phyloP scores from a whole-genome alignment of 495 filamentous ascomycete genomes.

The Podospora pseudoanserina region DNA sequence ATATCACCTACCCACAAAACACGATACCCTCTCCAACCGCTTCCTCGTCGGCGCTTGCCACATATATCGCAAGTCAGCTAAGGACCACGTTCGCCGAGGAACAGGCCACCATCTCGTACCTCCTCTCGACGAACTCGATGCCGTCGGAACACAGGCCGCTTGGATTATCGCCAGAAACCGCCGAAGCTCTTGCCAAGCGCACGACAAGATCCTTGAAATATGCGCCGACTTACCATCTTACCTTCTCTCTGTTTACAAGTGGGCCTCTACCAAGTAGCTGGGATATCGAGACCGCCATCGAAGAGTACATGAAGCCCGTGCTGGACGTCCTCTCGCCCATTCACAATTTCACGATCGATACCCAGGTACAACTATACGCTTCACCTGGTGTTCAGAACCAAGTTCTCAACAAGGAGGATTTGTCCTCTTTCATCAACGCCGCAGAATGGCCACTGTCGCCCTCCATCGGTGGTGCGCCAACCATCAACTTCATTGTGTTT shows the following conservation, averaged over 20 bases:
- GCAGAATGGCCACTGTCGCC: conserved; percentile 96
- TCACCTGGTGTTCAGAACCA: conserved; percentile 64
- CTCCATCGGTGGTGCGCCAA: conserved; percentile 88
- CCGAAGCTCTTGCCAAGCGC: conserved; percentile 49
- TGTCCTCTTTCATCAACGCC: conserved; percentile 93
- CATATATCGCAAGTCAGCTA: conserved; percentile 75
- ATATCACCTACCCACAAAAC: conserved; percentile 74
- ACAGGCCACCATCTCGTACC: conserved; percentile 79
- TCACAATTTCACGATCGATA: conserved; percentile 95
- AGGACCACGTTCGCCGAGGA: conserved; percentile 82
- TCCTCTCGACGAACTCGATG: conserved; percentile 61
- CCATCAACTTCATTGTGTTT: conserved; percentile 92
- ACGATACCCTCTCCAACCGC: conserved; percentile 66
- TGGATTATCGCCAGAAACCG: conserved; percentile 38
- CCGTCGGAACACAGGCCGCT: conserved; percentile 47
- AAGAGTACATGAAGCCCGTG: conserved; percentile 77
- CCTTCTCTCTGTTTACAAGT: conserved; percentile 90
- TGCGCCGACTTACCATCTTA: conserved; percentile 89
- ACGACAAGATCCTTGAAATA: conserved; percentile 85
- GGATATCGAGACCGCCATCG: conserved; percentile 82
- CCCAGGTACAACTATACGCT: conserved; percentile 92
- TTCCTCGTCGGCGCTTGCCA: conserved; percentile 69
- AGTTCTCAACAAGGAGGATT: conserved; percentile 77
- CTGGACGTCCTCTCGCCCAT: conserved; percentile 73
- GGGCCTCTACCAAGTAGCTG: conserved; percentile 74